Evolutionary conservation across 805 yeast species (phyloP).

Genomic region (Candida dendrica): DNA sequence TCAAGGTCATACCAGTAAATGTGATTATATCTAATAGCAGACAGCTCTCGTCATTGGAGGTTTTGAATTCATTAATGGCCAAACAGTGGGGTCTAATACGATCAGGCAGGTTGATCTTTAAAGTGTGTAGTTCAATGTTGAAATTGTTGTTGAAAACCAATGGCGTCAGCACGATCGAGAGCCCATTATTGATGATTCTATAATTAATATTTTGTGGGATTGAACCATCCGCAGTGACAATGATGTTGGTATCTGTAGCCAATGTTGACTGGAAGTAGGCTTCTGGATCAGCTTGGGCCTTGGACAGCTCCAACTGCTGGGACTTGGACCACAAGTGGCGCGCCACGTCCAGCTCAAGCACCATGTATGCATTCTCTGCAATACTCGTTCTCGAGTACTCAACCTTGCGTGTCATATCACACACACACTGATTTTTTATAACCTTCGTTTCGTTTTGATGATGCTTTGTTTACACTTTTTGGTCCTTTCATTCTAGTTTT

Average conservation of each 20-base stretch:
- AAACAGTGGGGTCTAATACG: constrained; percentile 29
- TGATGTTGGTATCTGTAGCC: constrained; percentile 11
- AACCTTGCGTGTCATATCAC: neutral
- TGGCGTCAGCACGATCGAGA: constrained; percentile 14
- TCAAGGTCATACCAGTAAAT: constrained; percentile 41
- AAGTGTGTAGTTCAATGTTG: constrained; percentile 9
- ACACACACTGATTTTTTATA: no score
- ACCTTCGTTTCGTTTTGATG: no score
- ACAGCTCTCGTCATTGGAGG: constrained; percentile 12
- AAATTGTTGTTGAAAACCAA: constrained; percentile 17
- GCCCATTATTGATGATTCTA: constrained; percentile 12
- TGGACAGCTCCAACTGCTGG: neutral
- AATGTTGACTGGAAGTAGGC: constrained; percentile 10
- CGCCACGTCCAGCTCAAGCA: constrained; percentile 16
- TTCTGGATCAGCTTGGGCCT: constrained; percentile 13
- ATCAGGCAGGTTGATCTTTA: constrained; percentile 32
- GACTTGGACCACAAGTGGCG: constrained; percentile 14
- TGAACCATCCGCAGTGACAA: constrained; percentile 25
- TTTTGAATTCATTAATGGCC: constrained; percentile 24
- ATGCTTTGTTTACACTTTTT: neutral
- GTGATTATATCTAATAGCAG: constrained; percentile 51
- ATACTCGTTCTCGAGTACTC: neutral
- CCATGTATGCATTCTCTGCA: neutral
- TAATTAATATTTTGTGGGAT: constrained; percentile 27
- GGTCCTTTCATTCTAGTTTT: no score